Conservation (phyloP, 495 filamentous ascomycete species). For the Aspergillus funiculosus region DNA sequence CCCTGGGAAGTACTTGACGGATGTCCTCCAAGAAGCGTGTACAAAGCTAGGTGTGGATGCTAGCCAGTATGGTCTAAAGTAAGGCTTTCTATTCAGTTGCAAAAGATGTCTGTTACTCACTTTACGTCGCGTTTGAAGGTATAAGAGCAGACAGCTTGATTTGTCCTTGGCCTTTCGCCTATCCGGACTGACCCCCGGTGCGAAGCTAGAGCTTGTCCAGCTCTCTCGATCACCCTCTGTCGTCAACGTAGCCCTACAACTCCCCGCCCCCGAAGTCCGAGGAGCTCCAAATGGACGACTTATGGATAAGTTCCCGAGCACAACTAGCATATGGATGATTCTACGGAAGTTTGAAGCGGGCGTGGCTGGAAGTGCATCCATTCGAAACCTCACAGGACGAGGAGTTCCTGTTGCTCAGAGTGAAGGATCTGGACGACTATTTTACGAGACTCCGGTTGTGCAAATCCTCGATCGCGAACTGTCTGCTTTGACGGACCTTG, state of each 20-base stretch:
- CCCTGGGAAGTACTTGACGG: conserved; percentile 70
- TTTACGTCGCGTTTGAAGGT: conserved; percentile 34
- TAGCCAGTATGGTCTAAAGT: conserved; percentile 79
- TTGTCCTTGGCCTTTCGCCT: conserved; percentile 80
- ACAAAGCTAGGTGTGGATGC: conserved; percentile 64
- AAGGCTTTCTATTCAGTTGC: conserved; percentile 20
- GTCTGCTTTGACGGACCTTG: conserved; percentile 68
- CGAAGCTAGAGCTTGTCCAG: conserved; percentile 87
- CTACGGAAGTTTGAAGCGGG: conserved; percentile 80
- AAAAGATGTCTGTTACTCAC: conserved; percentile 16
- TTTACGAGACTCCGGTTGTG: conserved; percentile 81
- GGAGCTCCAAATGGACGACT: conserved; percentile 55
- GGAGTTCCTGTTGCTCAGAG: conserved; percentile 56
- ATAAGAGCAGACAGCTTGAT: conserved; percentile 78
- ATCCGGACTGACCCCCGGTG: conserved; percentile 76
- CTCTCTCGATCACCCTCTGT: conserved; percentile 74
- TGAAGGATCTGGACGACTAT: conserved; percentile 65
- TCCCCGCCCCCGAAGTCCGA: conserved; percentile 60
- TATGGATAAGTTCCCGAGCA: conserved; percentile 75
- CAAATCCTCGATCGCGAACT: conserved; percentile 74
- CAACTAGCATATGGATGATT: conserved; percentile 79
- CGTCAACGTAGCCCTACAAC: conserved; percentile 77
- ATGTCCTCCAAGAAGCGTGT: conserved; percentile 83
- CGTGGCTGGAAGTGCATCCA: conserved; percentile 47
- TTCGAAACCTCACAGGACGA: conserved; percentile 71